A percentile compares a stretch with the other conserved stretches of the same genome.
Evolutionary conservation across 2,329 filamentous ascomycete genomes (phyloP).

Genomic region (Macrophomina phaseolina): DNA sequence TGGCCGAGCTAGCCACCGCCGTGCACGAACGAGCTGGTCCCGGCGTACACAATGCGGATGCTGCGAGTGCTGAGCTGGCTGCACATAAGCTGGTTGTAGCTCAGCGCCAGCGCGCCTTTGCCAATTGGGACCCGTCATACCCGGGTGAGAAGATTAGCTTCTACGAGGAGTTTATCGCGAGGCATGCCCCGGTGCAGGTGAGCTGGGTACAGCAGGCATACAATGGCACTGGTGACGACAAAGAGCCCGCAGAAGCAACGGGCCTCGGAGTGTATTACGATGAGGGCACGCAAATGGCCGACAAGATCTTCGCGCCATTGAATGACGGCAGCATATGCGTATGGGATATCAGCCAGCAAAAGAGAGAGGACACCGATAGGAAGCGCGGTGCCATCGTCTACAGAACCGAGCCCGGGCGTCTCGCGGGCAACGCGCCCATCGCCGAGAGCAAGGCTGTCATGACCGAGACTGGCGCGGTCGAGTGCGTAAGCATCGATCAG

Average conservation of each 20-base stretch:
- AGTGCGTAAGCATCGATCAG: slow-evolving; percentile 82
- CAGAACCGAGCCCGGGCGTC: slow-evolving; percentile 58
- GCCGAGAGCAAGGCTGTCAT: slow-evolving; percentile 59
- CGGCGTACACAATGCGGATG: slow-evolving; percentile 35
- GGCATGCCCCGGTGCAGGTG: slow-evolving; percentile 74
- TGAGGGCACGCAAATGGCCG: slow-evolving; percentile 55
- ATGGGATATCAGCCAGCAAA: slow-evolving; percentile 66
- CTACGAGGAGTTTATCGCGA: slow-evolving; percentile 88
- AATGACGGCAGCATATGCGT: slow-evolving; percentile 88
- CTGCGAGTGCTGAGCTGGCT: slow-evolving; percentile 41
- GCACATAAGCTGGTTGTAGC: slow-evolving; percentile 38
- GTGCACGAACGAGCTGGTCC: slow-evolving; percentile 39
- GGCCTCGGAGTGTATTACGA: slow-evolving; percentile 72
- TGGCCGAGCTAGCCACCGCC: slow-evolving; percentile 50
- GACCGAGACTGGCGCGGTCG: slow-evolving; percentile 74
- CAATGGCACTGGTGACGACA: slow-evolving; percentile 44
- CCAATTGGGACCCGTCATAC: slow-evolving; percentile 84
- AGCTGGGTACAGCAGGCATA: slow-evolving; percentile 76
- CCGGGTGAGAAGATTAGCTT: slow-evolving; percentile 75
- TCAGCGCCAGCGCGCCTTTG: slow-evolving; percentile 58
- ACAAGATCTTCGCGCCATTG: slow-evolving; percentile 74
- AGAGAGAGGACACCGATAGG: background rate
- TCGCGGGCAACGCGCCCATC: slow-evolving; percentile 61
- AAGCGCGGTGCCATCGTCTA: slow-evolving; percentile 67
- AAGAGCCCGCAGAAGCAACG: slow-evolving; percentile 67